phyloP scores from a whole-genome alignment of 2,329 filamentous ascomycete genomes.

The Talaromyces sp. region DNA sequence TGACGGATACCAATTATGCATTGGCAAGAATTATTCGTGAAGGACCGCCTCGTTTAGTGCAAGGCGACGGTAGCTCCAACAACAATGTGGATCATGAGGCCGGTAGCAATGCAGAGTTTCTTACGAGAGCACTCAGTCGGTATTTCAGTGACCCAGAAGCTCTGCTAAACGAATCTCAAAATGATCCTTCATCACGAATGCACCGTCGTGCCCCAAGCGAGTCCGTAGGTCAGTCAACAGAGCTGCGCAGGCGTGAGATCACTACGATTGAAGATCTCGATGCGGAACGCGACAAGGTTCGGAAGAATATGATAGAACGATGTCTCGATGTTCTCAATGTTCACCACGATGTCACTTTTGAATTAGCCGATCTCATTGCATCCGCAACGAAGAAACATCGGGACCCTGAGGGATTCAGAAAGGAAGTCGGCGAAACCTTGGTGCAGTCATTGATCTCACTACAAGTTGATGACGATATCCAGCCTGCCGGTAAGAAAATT shows the following conservation, averaged over 20 bases:
- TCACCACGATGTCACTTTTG: conserved; percentile 84
- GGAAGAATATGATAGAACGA: conserved; percentile 77
- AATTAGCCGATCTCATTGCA: conserved; percentile 81
- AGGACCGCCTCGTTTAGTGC: conserved; percentile 22
- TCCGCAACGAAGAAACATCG: conserved; percentile 63
- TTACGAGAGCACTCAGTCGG: conserved; percentile 45
- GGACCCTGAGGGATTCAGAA: conserved; percentile 57
- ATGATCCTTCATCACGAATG: conserved; percentile 25
- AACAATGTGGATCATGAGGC: conserved; percentile 30
- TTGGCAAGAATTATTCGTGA: conserved; percentile 35
- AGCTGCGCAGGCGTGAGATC: conserved; percentile 32
- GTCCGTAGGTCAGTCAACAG: conserved; percentile 23
- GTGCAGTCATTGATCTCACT: conserved; percentile 75
- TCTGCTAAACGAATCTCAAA: conserved; percentile 25
- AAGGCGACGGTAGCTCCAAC: conserved; percentile 20
- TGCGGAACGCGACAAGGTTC: conserved; percentile 66
- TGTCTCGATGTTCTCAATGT: conserved; percentile 86
- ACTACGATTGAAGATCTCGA: conserved; percentile 75
- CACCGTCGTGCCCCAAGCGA: conserved; percentile 24
- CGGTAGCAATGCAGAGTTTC: conserved; percentile 33
- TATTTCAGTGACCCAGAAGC: conserved; percentile 35
- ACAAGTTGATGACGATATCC: conserved; percentile 56
- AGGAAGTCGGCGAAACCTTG: conserved; percentile 77
- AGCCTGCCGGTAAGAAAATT: conserved; percentile 64
- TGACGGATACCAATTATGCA: conserved; percentile 29